phyloP scores from a whole-genome alignment of 495 filamentous ascomycete species.

The Penicillium salamii region DNA sequence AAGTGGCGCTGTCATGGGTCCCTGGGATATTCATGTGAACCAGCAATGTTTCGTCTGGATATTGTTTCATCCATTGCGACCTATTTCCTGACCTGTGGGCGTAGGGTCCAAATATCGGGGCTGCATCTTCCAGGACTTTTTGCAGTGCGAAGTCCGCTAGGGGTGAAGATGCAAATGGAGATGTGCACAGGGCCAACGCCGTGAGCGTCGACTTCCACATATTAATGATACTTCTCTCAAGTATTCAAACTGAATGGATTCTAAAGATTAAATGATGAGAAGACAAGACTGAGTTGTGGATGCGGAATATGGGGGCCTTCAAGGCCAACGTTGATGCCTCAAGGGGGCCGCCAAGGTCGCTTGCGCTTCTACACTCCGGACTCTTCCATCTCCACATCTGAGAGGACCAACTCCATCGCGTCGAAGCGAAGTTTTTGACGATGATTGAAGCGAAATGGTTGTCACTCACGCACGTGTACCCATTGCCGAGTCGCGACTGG shows the following conservation, averaged over 20 bases:
- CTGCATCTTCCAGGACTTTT: slow-evolving; percentile 40
- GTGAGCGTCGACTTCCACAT: neutral
- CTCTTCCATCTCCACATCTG: no score
- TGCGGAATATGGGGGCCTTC: no score
- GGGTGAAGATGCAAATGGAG: neutral
- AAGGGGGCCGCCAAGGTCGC: no score
- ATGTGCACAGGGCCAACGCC: slow-evolving; percentile 5
- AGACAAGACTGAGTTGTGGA: no score
- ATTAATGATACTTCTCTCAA: no score
- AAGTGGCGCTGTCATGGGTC: slow-evolving; percentile 52
- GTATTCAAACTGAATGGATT: no score
- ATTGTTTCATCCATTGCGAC: slow-evolving; percentile 46
- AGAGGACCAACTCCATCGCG: no score
- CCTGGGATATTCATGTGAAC: slow-evolving; percentile 53
- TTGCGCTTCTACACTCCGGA: no score
- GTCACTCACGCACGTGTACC: neutral
- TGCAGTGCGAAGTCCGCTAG: slow-evolving; percentile 36
- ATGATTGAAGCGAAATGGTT: neutral
- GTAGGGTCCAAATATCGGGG: slow-evolving; percentile 42
- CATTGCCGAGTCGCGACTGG: slow-evolving; percentile 1
- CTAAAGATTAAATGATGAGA: no score
- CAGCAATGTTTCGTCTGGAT: slow-evolving; percentile 40
- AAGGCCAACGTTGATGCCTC: no score
- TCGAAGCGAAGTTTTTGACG: no score
- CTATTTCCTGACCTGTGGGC: slow-evolving; percentile 14